These are phyloP conservation scores for Helianthus tuberosus DNA, from an alignment of 129 eudicot species.

Conservation along the genomic window DNA sequence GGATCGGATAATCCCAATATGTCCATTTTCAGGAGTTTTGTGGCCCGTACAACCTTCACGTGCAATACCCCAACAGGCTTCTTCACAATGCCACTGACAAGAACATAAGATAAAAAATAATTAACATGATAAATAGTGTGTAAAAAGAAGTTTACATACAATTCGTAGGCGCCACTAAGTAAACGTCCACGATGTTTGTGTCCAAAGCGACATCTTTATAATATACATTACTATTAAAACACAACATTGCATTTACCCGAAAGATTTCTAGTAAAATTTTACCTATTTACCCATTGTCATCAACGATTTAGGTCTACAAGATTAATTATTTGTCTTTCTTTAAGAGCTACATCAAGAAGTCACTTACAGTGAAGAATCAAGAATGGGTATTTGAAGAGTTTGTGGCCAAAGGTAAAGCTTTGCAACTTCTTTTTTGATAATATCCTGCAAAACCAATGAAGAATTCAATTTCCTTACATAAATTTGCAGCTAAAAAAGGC, in stretches of 20 bases:
- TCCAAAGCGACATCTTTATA: background rate
- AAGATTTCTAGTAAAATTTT: background rate
- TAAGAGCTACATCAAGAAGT: conserved; percentile 11
- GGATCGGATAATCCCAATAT: conserved; percentile 82
- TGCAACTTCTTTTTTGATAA: conserved; percentile 65
- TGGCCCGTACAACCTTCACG: conserved; percentile 71
- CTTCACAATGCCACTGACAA: conserved; percentile 39
- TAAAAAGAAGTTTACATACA: background rate
- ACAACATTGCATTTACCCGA: background rate
- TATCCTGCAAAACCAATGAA: conserved; percentile 51
- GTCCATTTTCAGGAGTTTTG: conserved; percentile 80
- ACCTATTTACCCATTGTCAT: background rate
- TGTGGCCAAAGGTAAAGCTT: conserved; percentile 89
- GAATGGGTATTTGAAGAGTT: conserved; percentile 79
- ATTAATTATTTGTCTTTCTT: conserved; percentile 2
- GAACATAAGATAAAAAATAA: background rate
- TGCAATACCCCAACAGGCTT: conserved; percentile 84
- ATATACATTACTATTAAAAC: background rate
- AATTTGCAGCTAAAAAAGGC: no score
- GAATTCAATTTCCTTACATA: background rate
- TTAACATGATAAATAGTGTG: background rate
- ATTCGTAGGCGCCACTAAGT: no score
- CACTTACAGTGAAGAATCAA: conserved; percentile 79
- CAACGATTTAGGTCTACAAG: background rate
- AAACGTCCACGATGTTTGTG: background rate